Base-by-base conservation (phyloP, 1,284 basidiomycete species). In the Apiotrichum siamense region DNA sequence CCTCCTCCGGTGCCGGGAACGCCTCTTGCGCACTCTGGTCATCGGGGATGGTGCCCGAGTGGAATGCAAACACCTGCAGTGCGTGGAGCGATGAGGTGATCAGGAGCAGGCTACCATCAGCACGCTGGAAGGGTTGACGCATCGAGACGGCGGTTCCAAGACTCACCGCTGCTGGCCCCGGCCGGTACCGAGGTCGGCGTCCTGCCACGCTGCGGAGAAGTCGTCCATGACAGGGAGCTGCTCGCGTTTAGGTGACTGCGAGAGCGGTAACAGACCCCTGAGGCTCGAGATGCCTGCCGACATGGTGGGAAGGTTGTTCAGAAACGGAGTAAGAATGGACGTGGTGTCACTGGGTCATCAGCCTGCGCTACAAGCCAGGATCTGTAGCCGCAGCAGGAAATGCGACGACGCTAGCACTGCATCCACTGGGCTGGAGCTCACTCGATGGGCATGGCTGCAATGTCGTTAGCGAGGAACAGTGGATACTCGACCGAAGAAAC, bases 1-100 rank as follows among this genome's bases (percentile, higher is more conserved):
- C 54, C 50, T 71, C 66, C 32, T 64, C 61, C 0, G 70, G 70
- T 3, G 67, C 46, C 0, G 58, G 57, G 46, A 63, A 62, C 3
- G 47, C 38, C 48, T 70, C 67, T 13, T 47, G 47, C 3, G 63
- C 61, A 41, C 68, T 66, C 3, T 60, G 55, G 49, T 68, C 66
- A 37, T 61, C 61, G 0, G 67, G 65, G 5, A 66, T 61, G 31
- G 26, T 29, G 33, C 57, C 52, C 7, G 46, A 38, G 10, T 39
- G 35, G n/a, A 60, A 46, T 1, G 59, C 41, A 47, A 64, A 71
- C 27, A 69, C 60, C 49, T 69, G 70, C 3, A 71, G 47, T 10
- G 64, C 59, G 39, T 63, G 58, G 0, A 41, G 18, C 3, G 49
- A 44, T 7, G 60, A 59, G 3, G 58, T 55, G 18, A 67, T 45